Conservation (phyloP, 1,284 basidiomycete genomes). For the Sporisorium graminicola region DNA sequence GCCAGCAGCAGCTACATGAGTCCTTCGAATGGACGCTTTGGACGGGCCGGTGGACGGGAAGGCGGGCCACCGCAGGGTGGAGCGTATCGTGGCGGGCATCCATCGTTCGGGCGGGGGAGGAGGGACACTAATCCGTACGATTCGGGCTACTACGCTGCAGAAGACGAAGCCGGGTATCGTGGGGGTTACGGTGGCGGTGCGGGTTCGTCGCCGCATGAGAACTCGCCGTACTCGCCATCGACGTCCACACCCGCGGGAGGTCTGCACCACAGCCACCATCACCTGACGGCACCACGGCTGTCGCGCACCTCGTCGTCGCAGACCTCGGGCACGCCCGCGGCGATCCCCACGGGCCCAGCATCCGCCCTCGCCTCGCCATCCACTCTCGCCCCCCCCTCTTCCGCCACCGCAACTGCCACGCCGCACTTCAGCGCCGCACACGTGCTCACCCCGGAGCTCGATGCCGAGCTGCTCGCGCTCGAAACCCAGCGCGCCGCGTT, state of each 20-base stretch:
- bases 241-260: constrained; percentile 6
- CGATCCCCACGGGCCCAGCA: constrained; percentile 13
- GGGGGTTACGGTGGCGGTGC: not conserved
- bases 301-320: constrained; percentile 44
- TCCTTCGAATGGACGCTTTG: constrained; percentile 19
- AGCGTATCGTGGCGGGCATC: constrained; percentile 32
- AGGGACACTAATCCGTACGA: constrained; percentile 41
- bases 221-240: constrained; percentile 33
- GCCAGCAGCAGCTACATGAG: constrained; percentile 21
- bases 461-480: constrained; percentile 30
- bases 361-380: constrained; percentile 15
- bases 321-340: constrained; percentile 15
- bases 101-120: constrained; percentile 24
- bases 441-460: constrained; percentile 34
- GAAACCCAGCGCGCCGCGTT: constrained; percentile 19
- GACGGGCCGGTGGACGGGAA: constrained; percentile 11
- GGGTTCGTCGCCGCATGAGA: constrained; percentile 34
- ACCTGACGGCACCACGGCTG: constrained; percentile 19
- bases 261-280: not conserved
- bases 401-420: not conserved
- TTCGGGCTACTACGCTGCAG: constrained; percentile 1
- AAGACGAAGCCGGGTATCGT: constrained; percentile 10
- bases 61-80: constrained; percentile 11
- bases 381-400: not conserved
- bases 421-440: constrained; percentile 21